phyloP scores from a whole-genome alignment of 2,329 filamentous ascomycete genomes.

The Sporothrix variecibatus region DNA sequence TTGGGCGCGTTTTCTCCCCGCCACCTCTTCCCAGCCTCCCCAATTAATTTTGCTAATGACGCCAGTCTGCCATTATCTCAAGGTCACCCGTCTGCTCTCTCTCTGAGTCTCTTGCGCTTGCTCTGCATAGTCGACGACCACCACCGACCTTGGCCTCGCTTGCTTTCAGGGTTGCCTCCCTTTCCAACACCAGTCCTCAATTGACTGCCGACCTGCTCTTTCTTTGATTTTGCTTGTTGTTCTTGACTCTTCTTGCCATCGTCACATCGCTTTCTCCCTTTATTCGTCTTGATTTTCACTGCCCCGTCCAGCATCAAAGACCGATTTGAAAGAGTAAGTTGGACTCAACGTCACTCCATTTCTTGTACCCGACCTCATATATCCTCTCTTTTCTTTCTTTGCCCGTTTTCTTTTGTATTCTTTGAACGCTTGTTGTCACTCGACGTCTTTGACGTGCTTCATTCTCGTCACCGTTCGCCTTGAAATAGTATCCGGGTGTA shows the following conservation, averaged over 20 bases:
- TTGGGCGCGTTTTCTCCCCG: slow-evolving; percentile 26
- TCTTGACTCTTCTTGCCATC: slow-evolving; percentile 1
- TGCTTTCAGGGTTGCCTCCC: slow-evolving; percentile 22
- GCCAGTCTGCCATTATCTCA: slow-evolving; percentile 27
- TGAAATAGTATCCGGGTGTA: not conserved
- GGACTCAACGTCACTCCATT: not conserved
- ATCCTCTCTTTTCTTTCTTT: not conserved
- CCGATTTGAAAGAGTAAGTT: slow-evolving; percentile 6
- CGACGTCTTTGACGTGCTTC: not conserved
- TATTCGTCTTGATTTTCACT: not conserved
- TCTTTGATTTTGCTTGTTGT: not conserved
- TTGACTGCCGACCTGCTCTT: slow-evolving; percentile 13
- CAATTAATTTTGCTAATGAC: slow-evolving; percentile 31
- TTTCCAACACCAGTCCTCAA: slow-evolving; percentile 15
- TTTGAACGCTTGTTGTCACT: not conserved
- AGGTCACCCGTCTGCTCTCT: slow-evolving; percentile 5
- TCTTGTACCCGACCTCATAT: not conserved
- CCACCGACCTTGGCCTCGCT: slow-evolving; percentile 17
- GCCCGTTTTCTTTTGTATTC: not conserved
- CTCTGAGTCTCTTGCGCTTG: slow-evolving; percentile 2
- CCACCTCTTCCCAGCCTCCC: slow-evolving; percentile 33
- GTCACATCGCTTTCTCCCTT: slow-evolving; percentile 8
- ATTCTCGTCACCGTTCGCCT: slow-evolving; percentile 5
- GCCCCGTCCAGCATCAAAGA: not conserved
- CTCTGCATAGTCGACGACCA: slow-evolving; percentile 2